Base-by-base conservation (phyloP, 192 early-diverging fungal genomes). In the Physocladia obscura region DNA sequence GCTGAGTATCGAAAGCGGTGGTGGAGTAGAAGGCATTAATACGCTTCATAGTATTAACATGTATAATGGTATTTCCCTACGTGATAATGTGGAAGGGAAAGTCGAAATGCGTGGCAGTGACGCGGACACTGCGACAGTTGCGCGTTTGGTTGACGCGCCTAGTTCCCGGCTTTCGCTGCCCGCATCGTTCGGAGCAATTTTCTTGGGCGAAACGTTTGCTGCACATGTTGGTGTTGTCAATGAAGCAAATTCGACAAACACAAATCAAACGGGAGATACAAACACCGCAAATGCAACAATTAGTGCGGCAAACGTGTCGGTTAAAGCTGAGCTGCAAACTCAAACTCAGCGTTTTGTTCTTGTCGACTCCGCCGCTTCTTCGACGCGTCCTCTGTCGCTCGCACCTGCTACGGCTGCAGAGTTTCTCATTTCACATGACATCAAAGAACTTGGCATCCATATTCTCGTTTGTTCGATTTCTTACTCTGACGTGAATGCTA, bases 361-460 rank as follows among this genome's bases (percentile, higher is more conserved):
- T 22, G 77, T 84, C 4, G 89, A 94, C 55, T 91, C 87, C 80
- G 0, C 13, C n/a, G n/a, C n/a, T n/a, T 2, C 2, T 6, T 71
- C 21, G 1, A 15, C 75, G 4, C 34, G 69, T n/a, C 40, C 69
- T 17, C 67, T 76, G 13, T 77, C 83, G 2, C 74, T 97, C 38
- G 88, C 89, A 30, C 89, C 91, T 0, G 77, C 83, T 13, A 87
- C 90, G 67, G 84, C 88, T 13, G 74, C 84, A 56, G 92, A 95
- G 68, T 88, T 89, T 62, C 80, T 93, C 56, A 87, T 94, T 36
- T 78, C 86, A 17, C 94, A 98, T 70, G 96, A 98, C 77, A 95
- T 97, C 76, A 98, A 96, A 70, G 93, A 98, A 76, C 79, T 97
- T 32, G 95, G 94, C 17, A 82, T 90, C 17, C 96, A 98, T 69